Evolutionary conservation across 192 early-diverging fungal species (phyloP), one percentile per base, ranked within the genome.

Genomic region (Phycomyces blakesleeanus): DNA sequence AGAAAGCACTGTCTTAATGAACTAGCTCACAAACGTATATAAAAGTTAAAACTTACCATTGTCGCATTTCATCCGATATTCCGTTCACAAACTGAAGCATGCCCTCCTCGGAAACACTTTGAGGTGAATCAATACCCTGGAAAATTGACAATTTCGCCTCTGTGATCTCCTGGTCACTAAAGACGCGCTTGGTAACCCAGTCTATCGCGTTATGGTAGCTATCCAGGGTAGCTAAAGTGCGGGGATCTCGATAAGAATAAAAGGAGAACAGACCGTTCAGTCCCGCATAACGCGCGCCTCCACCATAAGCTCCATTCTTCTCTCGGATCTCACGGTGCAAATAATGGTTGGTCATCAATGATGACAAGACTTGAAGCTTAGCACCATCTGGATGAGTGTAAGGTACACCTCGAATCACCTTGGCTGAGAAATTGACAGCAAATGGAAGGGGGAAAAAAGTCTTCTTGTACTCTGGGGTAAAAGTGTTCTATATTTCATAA

Each of bases 261-360:
- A 97, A 91, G 1, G 88, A 88, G 63, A 97, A 89, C 12, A 92
- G 59, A 14, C 94, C 95, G 18, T 87, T 87, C 0, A 85, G 66
- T 0, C 87, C 73, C n/a, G 82, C 79, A 74, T 89, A 94, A 1
- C 67, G 59, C 1, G 92, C 85, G 11, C 93, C 93, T n/a, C 91
- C 96, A 24, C 95, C 94, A 73, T 98, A 98, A 2, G 96, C 96
- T 26, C 96, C 96, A 68, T 93, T 93, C 81, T 92, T 94, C 68
- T 98, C 96, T 66, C 96, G 88, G 53, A 98, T 90, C 76, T 98
- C 96, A 49, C 93, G 91, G 74, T 98, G 96, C n/a, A 98, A 73
- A 73, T 82, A 95, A 64, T 91, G 80, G 63, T 85, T 82, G 16
- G 91, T 93, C 80, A 97, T 82, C 26, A 96, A 76, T 10, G 91